Conservation (phyloP, 305 asterid species). For the Fraxinus dipetala region DNA sequence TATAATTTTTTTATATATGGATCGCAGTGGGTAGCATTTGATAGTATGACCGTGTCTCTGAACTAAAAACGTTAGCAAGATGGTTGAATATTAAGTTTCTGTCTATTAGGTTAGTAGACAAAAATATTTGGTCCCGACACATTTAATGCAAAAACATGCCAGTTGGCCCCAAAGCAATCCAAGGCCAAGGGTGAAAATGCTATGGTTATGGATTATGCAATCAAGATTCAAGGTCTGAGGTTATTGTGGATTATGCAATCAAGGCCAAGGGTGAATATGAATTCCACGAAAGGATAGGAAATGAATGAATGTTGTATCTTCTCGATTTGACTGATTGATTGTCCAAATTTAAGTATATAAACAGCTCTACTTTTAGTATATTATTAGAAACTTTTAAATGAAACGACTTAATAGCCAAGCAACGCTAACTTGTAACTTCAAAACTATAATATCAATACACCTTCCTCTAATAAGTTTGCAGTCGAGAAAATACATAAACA, state of each 20-base stretch:
- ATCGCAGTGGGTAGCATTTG: background rate
- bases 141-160: background rate
- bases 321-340: background rate
- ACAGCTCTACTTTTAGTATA: background rate
- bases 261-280: background rate
- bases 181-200: background rate
- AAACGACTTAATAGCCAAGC: too few relatives aligned
- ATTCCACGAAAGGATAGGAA: background rate
- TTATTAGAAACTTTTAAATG: too few relatives aligned
- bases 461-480: background rate
- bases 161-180: background rate
- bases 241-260: background rate
- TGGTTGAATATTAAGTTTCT: background rate
- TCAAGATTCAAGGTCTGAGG: background rate
- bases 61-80: background rate
- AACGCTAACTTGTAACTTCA: background rate
- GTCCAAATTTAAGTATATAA: background rate
- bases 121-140: constrained; percentile 5
- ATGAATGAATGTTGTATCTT: background rate
- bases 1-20: background rate
- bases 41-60: background rate
- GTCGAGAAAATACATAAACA: background rate
- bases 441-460: background rate
- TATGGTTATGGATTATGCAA: background rate
- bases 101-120: background rate